A percentile compares a stretch with the other conserved stretches of the same genome.
phyloP scores from a whole-genome alignment of 1,284 basidiomycete species.

The Cerrena zonata region DNA sequence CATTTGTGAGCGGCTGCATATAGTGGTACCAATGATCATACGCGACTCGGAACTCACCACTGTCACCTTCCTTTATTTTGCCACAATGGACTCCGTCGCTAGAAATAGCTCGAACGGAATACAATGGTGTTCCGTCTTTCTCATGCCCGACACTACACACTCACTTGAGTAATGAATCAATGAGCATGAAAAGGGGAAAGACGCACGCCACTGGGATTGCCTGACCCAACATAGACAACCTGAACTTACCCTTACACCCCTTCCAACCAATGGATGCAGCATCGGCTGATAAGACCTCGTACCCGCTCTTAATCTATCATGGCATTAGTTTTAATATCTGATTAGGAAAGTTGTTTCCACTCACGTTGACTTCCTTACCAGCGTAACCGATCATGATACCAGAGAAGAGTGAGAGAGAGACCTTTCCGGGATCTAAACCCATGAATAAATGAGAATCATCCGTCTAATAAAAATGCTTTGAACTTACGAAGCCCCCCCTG shows the following conservation, averaged over 20 bases:
- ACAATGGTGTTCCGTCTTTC: not conserved
- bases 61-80: not conserved
- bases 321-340: not conserved
- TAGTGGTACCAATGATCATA: not conserved
- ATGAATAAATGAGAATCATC: too few species aligned
- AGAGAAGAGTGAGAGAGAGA: not conserved
- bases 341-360: not conserved
- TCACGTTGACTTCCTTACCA: not conserved
- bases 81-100: not conserved
- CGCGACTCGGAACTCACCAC: not conserved
- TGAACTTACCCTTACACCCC: not conserved
- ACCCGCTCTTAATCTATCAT: not conserved
- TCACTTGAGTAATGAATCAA: not conserved
- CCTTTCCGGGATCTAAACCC: not conserved
- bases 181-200: not conserved
- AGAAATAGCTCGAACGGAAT: not conserved
- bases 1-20: not conserved
- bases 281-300: not conserved
- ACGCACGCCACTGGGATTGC: not conserved
- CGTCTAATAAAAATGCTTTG: not conserved
- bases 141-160: not conserved
- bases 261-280: not conserved
- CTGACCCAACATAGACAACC: not conserved
- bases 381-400: not conserved
- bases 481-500: not conserved